These are phyloP conservation scores for Suillus paluster DNA, from an alignment of 768 basidiomycete genomes.

Conservation along the genomic window DNA sequence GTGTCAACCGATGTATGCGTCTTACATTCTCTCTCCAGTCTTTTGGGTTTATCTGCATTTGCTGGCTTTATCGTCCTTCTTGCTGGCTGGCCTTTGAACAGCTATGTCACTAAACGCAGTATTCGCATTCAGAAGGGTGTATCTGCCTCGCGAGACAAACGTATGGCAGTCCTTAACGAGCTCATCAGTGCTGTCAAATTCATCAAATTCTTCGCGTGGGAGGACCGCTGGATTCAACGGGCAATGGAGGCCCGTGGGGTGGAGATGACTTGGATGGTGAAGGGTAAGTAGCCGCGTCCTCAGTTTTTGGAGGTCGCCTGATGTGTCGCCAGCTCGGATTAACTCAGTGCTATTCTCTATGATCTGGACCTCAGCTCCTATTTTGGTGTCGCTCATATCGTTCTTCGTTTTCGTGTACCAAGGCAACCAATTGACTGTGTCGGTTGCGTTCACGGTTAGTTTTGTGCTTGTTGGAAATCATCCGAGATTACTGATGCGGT, in stretches of 20 bases:
- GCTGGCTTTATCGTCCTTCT: conserved; percentile 59
- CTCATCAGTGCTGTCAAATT: conserved; percentile 45
- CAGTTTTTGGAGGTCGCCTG: background rate
- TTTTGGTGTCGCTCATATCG: conserved; percentile 78
- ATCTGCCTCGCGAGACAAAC: conserved; percentile 41
- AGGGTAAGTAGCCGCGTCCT: conserved; percentile 1
- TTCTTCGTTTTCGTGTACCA: conserved; percentile 76
- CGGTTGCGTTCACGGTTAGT: conserved; percentile 82
- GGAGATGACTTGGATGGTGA: conserved; percentile 43
- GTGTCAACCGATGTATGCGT: background rate
- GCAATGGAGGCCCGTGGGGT: conserved; percentile 53
- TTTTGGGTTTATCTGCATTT: conserved; percentile 74
- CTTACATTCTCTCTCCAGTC: conserved; percentile 36
- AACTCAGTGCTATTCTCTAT: conserved; percentile 74
- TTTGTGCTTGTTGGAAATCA: background rate
- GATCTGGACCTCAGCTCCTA: conserved; percentile 78
- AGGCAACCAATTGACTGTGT: conserved; percentile 76
- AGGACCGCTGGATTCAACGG: conserved; percentile 47
- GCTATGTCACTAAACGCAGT: conserved; percentile 41
- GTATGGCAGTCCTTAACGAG: conserved; percentile 51
- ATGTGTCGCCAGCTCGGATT: conserved; percentile 52
- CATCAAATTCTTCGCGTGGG: conserved; percentile 51
- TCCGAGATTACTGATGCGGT: background rate
- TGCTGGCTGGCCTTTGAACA: conserved; percentile 55
- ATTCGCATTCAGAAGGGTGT: conserved; percentile 41